Evolutionary conservation across 352 stramenopile species (phyloP).

Genomic region (Phytophthora ohioensis): DNA sequence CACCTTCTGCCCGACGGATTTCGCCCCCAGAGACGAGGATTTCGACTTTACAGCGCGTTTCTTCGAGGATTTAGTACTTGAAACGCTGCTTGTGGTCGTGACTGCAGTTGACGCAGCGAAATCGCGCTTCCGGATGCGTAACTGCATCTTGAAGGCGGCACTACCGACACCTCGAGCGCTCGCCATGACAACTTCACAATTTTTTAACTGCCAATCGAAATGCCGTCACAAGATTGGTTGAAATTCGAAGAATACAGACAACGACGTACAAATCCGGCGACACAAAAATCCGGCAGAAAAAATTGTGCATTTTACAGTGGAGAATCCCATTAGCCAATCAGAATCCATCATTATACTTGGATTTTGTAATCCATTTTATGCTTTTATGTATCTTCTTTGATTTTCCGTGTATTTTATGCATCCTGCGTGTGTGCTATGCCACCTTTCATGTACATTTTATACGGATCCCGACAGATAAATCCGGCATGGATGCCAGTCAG

Average conservation of each 20-base stretch:
- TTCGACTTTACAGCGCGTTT: constrained; percentile 24
- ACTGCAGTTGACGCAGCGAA: constrained; percentile 22
- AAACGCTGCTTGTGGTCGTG: not conserved
- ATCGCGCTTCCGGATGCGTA: constrained; percentile 49
- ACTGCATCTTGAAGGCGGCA: constrained; percentile 42
- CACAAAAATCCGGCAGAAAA: too few species aligned
- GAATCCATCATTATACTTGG: too few species aligned
- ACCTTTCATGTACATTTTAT: too few species aligned
- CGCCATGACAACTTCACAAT: constrained; percentile 14
- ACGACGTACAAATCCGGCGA: too few species aligned
- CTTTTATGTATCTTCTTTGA: too few species aligned
- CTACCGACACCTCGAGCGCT: constrained; percentile 17
- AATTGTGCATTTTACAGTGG: too few species aligned
- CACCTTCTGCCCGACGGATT: constrained; percentile 16
- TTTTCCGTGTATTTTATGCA: too few species aligned
- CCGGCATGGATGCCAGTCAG: too few species aligned
- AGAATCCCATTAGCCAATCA: too few species aligned
- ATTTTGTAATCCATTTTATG: too few species aligned
- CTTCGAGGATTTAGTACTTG: constrained; percentile 10
- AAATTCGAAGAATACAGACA: constrained; percentile 5
- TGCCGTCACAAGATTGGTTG: constrained; percentile 14
- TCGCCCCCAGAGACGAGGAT: constrained; percentile 6
- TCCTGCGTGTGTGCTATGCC: too few species aligned
- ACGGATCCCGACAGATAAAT: too few species aligned
- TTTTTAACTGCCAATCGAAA: constrained; percentile 15